Evolutionary conservation across 225 moss, liverwort and hornwort species (phyloP).

Genomic region (Asterella californica): DNA sequence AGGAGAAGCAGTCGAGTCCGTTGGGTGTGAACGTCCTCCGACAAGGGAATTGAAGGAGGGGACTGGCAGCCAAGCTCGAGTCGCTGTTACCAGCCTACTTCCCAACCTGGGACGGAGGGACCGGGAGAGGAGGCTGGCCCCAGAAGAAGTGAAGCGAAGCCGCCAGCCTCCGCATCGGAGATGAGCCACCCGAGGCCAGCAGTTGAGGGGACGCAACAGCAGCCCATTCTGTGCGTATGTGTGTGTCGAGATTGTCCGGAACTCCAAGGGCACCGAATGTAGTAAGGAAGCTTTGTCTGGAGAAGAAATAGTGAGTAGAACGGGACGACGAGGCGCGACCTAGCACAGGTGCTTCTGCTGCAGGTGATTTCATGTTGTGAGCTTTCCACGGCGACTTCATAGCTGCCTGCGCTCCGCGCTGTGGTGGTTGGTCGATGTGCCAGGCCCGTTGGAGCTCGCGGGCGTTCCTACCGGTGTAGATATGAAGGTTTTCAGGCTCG

Average conservation of each 20-base stretch:
- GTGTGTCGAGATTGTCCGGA: neutral
- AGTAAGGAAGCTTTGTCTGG: neutral
- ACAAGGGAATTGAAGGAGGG: neutral
- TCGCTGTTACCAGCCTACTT: neutral
- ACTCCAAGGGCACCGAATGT: neutral
- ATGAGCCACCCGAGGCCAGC: neutral
- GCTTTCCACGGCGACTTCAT: neutral
- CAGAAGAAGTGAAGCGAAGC: neutral
- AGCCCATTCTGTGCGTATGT: neutral
- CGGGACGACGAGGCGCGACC: neutral
- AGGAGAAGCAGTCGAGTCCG: neutral
- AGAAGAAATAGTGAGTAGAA: neutral
- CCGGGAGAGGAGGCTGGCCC: neutral
- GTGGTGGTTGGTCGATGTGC: neutral
- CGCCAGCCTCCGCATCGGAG: neutral
- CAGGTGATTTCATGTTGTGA: neutral
- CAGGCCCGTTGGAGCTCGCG: neutral
- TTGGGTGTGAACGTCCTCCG: too few relatives aligned
- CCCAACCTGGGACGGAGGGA: neutral
- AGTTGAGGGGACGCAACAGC: neutral
- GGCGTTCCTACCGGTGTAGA: neutral
- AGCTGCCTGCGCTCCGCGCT: neutral
- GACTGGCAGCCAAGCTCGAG: conserved; percentile 1
- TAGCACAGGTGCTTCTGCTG: neutral
- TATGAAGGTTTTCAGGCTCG: neutral